These are phyloP conservation scores for Aspergillus neoniger DNA, from an alignment of 2,329 filamentous ascomycete species.

Conservation along the genomic window DNA sequence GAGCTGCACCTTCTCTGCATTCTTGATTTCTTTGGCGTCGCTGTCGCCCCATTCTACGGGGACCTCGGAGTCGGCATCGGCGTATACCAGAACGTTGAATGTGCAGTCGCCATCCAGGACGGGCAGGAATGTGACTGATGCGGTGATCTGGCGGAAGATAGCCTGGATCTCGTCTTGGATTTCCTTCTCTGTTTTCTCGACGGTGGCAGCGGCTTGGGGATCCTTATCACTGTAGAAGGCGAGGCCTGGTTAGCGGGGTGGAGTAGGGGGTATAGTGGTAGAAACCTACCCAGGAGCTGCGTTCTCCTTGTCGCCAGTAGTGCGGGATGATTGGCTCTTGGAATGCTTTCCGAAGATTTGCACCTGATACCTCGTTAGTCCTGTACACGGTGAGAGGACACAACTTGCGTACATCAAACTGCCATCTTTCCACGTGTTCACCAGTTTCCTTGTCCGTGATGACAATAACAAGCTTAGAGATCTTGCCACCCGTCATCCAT, in stretches of 20 bases:
- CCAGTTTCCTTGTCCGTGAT: slow-evolving; percentile 97
- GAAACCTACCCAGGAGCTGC: slow-evolving; percentile 53
- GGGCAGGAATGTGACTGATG: slow-evolving; percentile 93
- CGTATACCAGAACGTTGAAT: slow-evolving; percentile 98
- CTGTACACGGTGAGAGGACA: background rate
- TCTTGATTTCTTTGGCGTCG: slow-evolving; percentile 93
- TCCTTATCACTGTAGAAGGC: slow-evolving; percentile 30
- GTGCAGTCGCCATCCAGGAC: slow-evolving; percentile 94
- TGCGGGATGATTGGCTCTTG: slow-evolving; percentile 53
- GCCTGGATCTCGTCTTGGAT: slow-evolving; percentile 96
- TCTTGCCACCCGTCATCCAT: slow-evolving; percentile 97
- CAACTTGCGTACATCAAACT: slow-evolving; percentile 74
- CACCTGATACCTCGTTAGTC: slow-evolving; percentile 44
- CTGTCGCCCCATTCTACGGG: slow-evolving; percentile 98
- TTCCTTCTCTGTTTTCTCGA: slow-evolving; percentile 85
- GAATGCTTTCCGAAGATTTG: slow-evolving; percentile 58
- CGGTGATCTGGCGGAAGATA: slow-evolving; percentile 96
- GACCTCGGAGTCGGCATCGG: slow-evolving; percentile 93
- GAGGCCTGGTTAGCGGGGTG: slow-evolving; percentile 1
- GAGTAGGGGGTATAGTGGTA: background rate
- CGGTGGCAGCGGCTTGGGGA: slow-evolving; percentile 30
- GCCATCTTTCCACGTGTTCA: slow-evolving; percentile 94
- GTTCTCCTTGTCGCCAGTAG: slow-evolving; percentile 69
- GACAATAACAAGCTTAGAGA: slow-evolving; percentile 94
- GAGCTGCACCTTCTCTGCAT: slow-evolving; percentile 92